Evolutionary conservation across 768 basidiomycete species (phyloP).

Genomic region (Boletellus ananiceps): DNA sequence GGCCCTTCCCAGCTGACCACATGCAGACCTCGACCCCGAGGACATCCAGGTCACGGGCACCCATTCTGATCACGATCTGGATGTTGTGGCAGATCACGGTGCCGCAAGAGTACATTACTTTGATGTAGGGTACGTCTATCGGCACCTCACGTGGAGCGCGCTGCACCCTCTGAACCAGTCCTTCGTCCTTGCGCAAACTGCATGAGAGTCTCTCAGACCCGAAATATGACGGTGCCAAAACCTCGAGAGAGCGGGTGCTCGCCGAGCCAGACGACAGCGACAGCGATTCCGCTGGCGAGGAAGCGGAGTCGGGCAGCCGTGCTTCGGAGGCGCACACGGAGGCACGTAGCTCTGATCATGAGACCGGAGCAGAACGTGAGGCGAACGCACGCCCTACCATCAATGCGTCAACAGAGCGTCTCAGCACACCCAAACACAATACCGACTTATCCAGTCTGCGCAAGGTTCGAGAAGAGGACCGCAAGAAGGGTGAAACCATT

Average conservation of each 20-base stretch:
- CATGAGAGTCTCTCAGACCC: slow-evolving; percentile 65
- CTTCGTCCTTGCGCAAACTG: slow-evolving; percentile 62
- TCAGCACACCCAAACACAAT: slow-evolving; percentile 1
- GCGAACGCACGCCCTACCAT: slow-evolving; percentile 4
- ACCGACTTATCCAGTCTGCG: slow-evolving; percentile 51
- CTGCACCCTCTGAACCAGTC: slow-evolving; percentile 38
- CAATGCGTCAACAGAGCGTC: slow-evolving; percentile 14
- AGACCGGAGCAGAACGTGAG: slow-evolving; percentile 11
- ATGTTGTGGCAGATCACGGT: slow-evolving; percentile 27
- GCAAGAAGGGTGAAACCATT: slow-evolving; percentile 80
- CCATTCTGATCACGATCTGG: slow-evolving; percentile 36
- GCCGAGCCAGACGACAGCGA: slow-evolving; percentile 29
- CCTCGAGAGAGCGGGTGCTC: slow-evolving; percentile 54
- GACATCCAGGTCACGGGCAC: slow-evolving; percentile 45
- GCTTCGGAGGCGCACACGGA: slow-evolving; percentile 13
- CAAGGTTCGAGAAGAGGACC: slow-evolving; percentile 62
- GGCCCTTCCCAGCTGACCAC: slow-evolving; percentile 6
- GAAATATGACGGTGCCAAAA: slow-evolving; percentile 73
- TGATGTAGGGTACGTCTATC: slow-evolving; percentile 64
- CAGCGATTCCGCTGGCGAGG: slow-evolving; percentile 5
- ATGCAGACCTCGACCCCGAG: slow-evolving; percentile 72
- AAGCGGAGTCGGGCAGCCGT: slow-evolving; percentile 19
- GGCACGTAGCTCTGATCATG: slow-evolving; percentile 9
- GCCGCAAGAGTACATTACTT: slow-evolving; percentile 73
- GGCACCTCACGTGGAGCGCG: not conserved